Base-by-base conservation (phyloP, 148 eudicot genomes). In the Fagopyrum esculentum region DNA sequence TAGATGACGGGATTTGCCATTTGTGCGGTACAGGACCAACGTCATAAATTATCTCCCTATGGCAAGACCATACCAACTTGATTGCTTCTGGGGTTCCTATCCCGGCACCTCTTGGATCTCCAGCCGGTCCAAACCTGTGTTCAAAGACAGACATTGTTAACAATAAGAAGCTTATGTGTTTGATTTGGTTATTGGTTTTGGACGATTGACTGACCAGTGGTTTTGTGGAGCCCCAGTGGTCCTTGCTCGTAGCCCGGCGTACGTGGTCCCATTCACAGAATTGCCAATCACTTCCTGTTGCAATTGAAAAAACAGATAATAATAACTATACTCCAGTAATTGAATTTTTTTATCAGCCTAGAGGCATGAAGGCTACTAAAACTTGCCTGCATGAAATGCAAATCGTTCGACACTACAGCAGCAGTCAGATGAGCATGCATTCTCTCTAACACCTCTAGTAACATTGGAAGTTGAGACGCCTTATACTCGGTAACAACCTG, bases 191-290 rank as follows among this genome's bases (percentile, higher is more conserved):
- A 66, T 40, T 19, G 19, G 71, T 35, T 46, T 47, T 46, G 51
- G 43, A 46, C 40, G 55, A 45, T 78, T 70, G 59, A 96, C 79
- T 70, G 57, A 96, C 99, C 99, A 96, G 76, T 96, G 99, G 81
- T 96, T 96, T 82, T 96, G 99, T 44, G 99, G 99, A 76, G 99
- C 99, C 66, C 99, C 98, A 0, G 99, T 92, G 63, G 99, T 96
- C 86, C 99, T 90, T 80, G 99, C 99, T 83, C 99, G 85, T 61
- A 92, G 64, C 43, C 98, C 99, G 71, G 91, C 98, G 64, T 92
- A 96, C 46, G 99, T 96, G 50, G 99, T 96, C 73, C 99, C 99
- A 71, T 96, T 96, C 19, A 96, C 99, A 7, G 99, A 30, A 9
- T 87, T 89, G 40, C 99, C 98, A 69, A 96, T 80, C 52, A 96